These are phyloP conservation scores for Trichoderma oligosporum DNA, from an alignment of 2,329 filamentous ascomycete species.

Conservation along the genomic window DNA sequence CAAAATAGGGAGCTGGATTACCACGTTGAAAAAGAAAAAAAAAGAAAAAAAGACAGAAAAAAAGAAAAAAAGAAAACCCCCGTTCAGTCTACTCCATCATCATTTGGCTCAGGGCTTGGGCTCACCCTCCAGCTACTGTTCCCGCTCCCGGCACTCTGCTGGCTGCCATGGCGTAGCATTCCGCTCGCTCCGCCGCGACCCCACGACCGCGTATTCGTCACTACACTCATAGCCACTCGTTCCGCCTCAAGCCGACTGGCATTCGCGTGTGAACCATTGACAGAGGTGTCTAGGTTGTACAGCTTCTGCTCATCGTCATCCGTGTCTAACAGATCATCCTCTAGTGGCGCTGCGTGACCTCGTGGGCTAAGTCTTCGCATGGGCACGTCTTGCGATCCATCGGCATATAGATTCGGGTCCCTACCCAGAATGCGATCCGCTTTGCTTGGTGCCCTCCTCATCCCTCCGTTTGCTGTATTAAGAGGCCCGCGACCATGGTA, in stretches of 20 bases:
- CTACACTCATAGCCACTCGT: conserved; percentile 44
- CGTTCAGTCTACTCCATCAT: conserved; percentile 36
- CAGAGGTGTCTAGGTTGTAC: background rate
- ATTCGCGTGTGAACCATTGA: background rate
- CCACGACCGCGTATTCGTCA: conserved; percentile 38
- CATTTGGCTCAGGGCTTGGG: conserved; percentile 23
- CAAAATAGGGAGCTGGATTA: background rate
- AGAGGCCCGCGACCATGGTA: conserved; percentile 24
- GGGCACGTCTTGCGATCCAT: conserved; percentile 43
- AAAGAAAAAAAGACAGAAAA: background rate
- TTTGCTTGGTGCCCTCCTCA: conserved; percentile 47
- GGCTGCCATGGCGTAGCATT: conserved; percentile 38
- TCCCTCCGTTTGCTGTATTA: conserved; percentile 26
- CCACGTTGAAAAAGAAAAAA: background rate
- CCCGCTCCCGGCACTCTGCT: conserved; percentile 20
- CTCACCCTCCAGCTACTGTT: conserved; percentile 22
- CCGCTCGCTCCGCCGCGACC: conserved; percentile 42
- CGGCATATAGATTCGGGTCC: conserved; percentile 53
- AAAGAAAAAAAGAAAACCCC: background rate
- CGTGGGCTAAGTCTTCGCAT: conserved; percentile 47
- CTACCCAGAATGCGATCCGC: conserved; percentile 57
- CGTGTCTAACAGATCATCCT: conserved; percentile 41
- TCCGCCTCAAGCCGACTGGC: conserved; percentile 34
- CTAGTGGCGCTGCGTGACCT: conserved; percentile 39
- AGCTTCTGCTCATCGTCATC: conserved; percentile 35